Conservation (phyloP, 83 land plant species). For the Diphasiastrum complanatum region DNA sequence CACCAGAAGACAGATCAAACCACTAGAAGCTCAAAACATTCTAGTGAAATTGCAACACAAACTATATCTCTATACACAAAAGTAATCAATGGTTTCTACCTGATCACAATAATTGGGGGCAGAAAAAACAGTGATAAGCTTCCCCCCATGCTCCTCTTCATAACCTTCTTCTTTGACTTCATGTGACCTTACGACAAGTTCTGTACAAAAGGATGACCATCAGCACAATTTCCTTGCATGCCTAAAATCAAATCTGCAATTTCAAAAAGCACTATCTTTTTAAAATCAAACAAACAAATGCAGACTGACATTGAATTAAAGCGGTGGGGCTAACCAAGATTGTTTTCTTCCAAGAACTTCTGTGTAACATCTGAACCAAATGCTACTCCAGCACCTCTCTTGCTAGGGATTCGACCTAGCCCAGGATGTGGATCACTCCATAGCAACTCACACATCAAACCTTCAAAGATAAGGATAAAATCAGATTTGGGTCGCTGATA, state of each 20-base stretch:
- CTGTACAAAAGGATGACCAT: slow-evolving; percentile 28
- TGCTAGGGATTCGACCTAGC: slow-evolving; percentile 82
- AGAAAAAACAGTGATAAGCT: slow-evolving; percentile 95
- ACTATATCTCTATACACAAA: too few relatives aligned
- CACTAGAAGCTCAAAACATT: too few relatives aligned
- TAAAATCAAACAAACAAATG: too few relatives aligned
- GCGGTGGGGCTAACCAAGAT: slow-evolving; percentile 48
- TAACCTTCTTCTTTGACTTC: slow-evolving; percentile 98
- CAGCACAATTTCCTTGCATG: too few relatives aligned
- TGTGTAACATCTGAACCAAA: slow-evolving; percentile 94
- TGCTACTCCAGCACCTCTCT: slow-evolving; percentile 88
- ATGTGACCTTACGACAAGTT: slow-evolving; percentile 87
- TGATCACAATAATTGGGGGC: slow-evolving; percentile 99
- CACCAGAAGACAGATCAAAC: too few relatives aligned
- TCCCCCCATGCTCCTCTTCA: slow-evolving; percentile 90
- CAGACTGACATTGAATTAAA: too few relatives aligned
- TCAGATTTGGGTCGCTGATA: too few relatives aligned
- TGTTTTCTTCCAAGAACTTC: slow-evolving; percentile 78
- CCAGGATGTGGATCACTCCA: slow-evolving; percentile 98
- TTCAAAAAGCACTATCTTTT: too few relatives aligned
- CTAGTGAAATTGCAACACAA: too few relatives aligned
- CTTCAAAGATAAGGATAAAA: slow-evolving; percentile 30
- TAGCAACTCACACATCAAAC: slow-evolving; percentile 91
- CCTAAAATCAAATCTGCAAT: too few relatives aligned
- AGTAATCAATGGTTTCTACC: too few relatives aligned